Evolutionary conservation across 192 early-diverging fungal species (phyloP).

Genomic region (Thamnidium elegans): DNA sequence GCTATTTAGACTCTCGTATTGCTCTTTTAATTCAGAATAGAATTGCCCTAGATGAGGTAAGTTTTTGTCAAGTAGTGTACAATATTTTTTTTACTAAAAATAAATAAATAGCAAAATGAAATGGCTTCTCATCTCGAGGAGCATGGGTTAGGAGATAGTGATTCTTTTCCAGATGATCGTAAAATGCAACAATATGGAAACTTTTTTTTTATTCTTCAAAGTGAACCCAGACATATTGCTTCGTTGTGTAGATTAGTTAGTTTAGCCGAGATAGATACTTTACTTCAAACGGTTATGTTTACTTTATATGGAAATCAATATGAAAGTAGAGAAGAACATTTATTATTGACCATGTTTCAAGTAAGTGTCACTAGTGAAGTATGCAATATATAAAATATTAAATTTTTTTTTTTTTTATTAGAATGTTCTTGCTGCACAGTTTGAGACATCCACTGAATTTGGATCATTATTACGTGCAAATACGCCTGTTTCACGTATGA

Average conservation of each 20-base stretch:
- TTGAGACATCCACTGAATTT: conserved; percentile 87
- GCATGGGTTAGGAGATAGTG: conserved; percentile 36
- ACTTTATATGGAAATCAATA: conserved; percentile 96
- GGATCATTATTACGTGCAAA: conserved; percentile 94
- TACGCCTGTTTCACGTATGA: conserved; percentile 97
- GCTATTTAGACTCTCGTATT: conserved; percentile 90
- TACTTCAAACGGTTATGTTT: conserved; percentile 95
- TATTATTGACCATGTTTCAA: conserved; percentile 95
- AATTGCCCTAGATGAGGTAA: conserved; percentile 89
- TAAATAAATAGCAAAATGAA: conserved; percentile 63
- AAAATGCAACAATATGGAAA: conserved; percentile 88
- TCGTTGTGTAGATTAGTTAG: conserved; percentile 79
- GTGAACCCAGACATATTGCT: conserved; percentile 89
- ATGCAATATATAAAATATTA: background rate
- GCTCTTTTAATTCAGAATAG: conserved; percentile 91
- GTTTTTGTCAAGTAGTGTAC: background rate
- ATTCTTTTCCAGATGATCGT: conserved; percentile 72
- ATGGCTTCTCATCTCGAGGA: conserved; percentile 75
- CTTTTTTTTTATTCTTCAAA: conserved; percentile 89
- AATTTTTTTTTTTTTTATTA: background rate
- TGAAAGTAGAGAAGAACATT: conserved; percentile 93
- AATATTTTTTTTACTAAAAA: conserved; percentile 2
- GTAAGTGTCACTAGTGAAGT: conserved; percentile 33
- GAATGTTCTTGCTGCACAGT: conserved; percentile 85
- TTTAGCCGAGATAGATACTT: conserved; percentile 88